phyloP scores from a whole-genome alignment of 148 eudicot species.

The Fagopyrum homotropicum region DNA sequence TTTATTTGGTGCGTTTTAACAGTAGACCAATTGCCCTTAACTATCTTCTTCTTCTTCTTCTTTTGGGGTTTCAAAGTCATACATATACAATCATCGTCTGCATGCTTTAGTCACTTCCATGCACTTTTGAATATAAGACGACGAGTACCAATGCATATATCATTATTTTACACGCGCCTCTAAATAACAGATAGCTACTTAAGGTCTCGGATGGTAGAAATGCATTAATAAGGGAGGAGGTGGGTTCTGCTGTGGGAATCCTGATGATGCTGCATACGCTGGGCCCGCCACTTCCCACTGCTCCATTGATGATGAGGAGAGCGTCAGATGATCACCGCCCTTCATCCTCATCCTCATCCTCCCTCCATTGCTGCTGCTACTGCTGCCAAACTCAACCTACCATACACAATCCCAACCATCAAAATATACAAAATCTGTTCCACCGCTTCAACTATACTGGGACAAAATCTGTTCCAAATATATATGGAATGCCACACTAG shows the following conservation, averaged over 20 bases:
- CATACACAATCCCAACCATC: constrained; percentile 2
- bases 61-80: background rate
- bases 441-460: background rate
- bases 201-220: background rate
- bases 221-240: background rate
- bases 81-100: background rate
- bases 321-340: constrained; percentile 12
- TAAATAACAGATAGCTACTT: background rate
- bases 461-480: background rate
- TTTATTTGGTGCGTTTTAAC: background rate
- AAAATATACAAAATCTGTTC: background rate
- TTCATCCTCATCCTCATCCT: constrained; percentile 17
- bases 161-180: no score
- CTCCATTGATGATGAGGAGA: constrained; percentile 7
- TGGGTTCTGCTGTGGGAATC: constrained; percentile 82
- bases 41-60: background rate
- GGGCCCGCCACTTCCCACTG: constrained; percentile 32
- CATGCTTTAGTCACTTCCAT: background rate
- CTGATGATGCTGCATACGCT: constrained; percentile 96
- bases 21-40: background rate
- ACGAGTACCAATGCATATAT: background rate
- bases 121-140: background rate
- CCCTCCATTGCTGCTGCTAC: constrained; percentile 32
- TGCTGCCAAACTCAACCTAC: constrained; percentile 48
- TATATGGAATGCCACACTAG: background rate